These are phyloP conservation scores for Spergularia marina DNA, from an alignment of 148 eudicot species.

Conservation along the genomic window DNA sequence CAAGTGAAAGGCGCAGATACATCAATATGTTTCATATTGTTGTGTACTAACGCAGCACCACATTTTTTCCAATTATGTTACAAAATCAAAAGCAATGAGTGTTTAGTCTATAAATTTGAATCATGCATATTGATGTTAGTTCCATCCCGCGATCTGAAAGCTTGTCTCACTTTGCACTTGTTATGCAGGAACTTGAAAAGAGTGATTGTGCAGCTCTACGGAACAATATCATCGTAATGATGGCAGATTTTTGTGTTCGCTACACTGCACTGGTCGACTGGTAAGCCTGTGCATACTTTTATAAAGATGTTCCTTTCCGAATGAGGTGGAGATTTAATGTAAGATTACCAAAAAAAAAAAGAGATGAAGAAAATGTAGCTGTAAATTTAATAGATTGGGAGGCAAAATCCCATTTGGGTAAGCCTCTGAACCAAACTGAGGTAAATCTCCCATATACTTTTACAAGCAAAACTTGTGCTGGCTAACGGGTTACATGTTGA, in stretches of 20 bases:
- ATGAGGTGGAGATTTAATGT: not conserved
- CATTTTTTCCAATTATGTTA: too few relatives aligned
- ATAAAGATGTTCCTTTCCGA: not conserved
- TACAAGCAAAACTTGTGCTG: not conserved
- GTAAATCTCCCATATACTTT: too few relatives aligned
- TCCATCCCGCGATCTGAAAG: slow-evolving; percentile 3
- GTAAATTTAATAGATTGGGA: not conserved
- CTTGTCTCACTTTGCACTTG: slow-evolving; percentile 15
- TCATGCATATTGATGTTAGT: not conserved
- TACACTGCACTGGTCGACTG: slow-evolving; percentile 96
- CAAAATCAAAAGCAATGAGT: too few relatives aligned
- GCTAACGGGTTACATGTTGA: not conserved
- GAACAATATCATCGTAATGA: slow-evolving; percentile 77
- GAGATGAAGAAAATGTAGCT: not conserved
- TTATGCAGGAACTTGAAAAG: slow-evolving; percentile 88
- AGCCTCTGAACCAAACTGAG: not conserved
- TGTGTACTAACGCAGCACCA: too few relatives aligned
- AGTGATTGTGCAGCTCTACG: slow-evolving; percentile 83
- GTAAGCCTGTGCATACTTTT: slow-evolving; percentile 36
- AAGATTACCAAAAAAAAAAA: not conserved
- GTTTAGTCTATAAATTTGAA: too few relatives aligned
- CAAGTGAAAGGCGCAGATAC: too few relatives aligned
- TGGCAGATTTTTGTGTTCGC: slow-evolving; percentile 96
- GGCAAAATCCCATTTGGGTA: not conserved
- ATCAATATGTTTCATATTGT: too few relatives aligned